phyloP scores from a whole-genome alignment of 257 asterid species.

The Lithospermum erythrorhizon region DNA sequence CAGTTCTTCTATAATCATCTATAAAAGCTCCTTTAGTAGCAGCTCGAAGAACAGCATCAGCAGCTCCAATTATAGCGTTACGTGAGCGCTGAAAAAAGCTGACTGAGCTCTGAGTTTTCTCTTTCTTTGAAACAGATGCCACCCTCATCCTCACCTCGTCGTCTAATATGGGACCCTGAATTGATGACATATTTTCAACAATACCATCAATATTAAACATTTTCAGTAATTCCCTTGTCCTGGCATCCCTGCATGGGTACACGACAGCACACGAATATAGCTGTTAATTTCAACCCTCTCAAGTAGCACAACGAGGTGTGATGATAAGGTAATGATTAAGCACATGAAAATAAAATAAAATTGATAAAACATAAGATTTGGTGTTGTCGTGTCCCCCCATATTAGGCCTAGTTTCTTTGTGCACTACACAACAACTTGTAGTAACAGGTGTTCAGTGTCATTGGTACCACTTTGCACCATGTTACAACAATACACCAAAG shows the following conservation, averaged over 20 bases:
- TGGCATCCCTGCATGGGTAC: slow-evolving; percentile 63
- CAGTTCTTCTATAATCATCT: slow-evolving; percentile 78
- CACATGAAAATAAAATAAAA: neutral
- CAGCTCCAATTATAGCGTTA: slow-evolving; percentile 91
- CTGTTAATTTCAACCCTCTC: neutral
- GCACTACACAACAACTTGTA: neutral
- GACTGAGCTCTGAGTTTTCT: slow-evolving; percentile 53
- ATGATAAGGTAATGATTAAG: neutral
- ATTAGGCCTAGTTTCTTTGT: neutral
- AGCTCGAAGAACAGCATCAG: slow-evolving; percentile 96
- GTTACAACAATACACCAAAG: neutral
- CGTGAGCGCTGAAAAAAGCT: slow-evolving; percentile 96
- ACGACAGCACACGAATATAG: neutral
- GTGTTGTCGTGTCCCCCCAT: neutral
- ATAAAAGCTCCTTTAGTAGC: slow-evolving; percentile 72
- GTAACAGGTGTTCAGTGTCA: neutral
- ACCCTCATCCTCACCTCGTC: slow-evolving; percentile 56
- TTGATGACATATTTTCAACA: slow-evolving; percentile 50
- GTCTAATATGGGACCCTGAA: slow-evolving; percentile 47
- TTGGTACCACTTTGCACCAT: neutral
- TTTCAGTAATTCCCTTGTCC: slow-evolving; percentile 71
- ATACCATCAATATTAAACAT: slow-evolving; percentile 78
- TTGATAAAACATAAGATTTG: neutral
- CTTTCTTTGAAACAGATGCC: slow-evolving; percentile 45
- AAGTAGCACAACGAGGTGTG: neutral